Base-by-base conservation (phyloP, 1,139 yeast species). In the Kodamaea plutei region DNA sequence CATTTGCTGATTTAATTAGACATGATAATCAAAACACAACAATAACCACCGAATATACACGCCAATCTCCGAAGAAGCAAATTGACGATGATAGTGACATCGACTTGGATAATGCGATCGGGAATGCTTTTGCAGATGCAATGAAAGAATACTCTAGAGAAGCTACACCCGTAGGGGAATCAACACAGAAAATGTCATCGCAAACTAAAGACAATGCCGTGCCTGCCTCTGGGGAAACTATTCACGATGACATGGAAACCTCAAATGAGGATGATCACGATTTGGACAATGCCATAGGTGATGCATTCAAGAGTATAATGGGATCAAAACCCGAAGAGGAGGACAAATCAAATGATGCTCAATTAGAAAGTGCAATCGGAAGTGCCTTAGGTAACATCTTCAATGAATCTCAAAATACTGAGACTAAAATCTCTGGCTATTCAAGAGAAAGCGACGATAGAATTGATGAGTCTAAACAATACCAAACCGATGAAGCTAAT, bases 211-310 rank as follows among this genome's bases (percentile, higher is more conserved):
- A 17, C 20, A 9, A 25, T 18, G 22, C 9, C 15, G 9, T n/a
- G n/a, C n/a, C n/a, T n/a, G n/a, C n/a, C n/a, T 17, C 19, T 6
- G 19, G 8, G 8, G 8, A 17, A 17, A 8, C 19, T 17, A 16
- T 7, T 8, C 20, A 15, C 15, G n/a, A 36, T 12, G 37, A 40
- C 18, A n/a, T n/a, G n/a, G n/a, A n/a, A n/a, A n/a, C n/a, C n/a
- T n/a, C n/a, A n/a, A n/a, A n/a, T n/a, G 35, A 36, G 5, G 46
- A 43, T 5, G 50, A 47, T 20, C 32, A 44, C 12, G 60, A 54
- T 24, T 41, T 54, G 14, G 52, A 52, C 25, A 52, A 47, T 20
- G 64, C 61, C 3, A 58, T 58, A 16, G 60, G 56, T 5, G 45
- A 55, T 37, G 66, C 62, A 3, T 50, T 57, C 28, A 44, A 27